Percentiles rank a stretch among this genome's conserved stretches.
These are phyloP conservation scores for Pseudocercospora fijiensis DNA, from an alignment of 2,329 filamentous ascomycete genomes.

Conservation along the genomic window DNA sequence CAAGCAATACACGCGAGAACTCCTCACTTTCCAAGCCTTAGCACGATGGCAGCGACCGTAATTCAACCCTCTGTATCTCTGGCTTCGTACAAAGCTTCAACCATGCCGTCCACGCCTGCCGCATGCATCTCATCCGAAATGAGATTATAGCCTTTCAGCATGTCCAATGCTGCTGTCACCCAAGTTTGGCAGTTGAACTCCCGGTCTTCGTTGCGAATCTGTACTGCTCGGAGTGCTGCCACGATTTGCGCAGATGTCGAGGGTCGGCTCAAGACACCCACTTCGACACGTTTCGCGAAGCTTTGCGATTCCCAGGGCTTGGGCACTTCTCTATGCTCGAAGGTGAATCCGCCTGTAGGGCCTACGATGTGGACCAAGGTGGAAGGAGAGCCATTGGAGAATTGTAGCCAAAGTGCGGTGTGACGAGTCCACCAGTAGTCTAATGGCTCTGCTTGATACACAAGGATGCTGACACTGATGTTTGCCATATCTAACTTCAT, in stretches of 20 bases:
- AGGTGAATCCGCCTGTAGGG: not conserved
- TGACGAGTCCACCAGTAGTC: not conserved
- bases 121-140: not conserved
- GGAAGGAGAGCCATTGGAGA: not conserved
- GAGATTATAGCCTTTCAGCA: not conserved
- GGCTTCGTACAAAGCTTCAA: not conserved
- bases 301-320: not conserved
- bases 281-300: not conserved
- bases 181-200: not conserved
- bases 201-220: not conserved
- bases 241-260: not conserved
- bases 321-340: not conserved
- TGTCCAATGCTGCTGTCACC: not conserved
- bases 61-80: not conserved
- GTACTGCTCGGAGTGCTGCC: not conserved
- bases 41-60: not conserved
- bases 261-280: not conserved
- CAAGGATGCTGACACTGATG: not conserved
- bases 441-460: not conserved
- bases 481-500: not conserved
- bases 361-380: not conserved
- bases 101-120: not conserved
- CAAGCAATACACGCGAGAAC: constrained; percentile 9
- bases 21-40: constrained; percentile 11
- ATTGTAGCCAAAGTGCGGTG: not conserved